phyloP scores from a whole-genome alignment of 2,329 filamentous ascomycete species.

The Didymella exigua region DNA sequence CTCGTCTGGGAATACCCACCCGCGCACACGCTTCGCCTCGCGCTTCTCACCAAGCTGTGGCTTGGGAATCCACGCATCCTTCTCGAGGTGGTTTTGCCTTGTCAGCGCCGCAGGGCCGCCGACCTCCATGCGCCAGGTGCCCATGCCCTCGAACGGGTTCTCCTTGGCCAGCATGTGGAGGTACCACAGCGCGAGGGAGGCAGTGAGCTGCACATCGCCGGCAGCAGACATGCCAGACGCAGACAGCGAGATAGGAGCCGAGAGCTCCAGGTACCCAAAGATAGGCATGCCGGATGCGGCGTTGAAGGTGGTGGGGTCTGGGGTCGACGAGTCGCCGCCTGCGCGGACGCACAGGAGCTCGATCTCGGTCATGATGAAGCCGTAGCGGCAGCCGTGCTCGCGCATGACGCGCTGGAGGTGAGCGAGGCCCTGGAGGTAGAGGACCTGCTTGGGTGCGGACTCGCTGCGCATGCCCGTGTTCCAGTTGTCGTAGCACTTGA shows the following conservation, averaged over 20 bases:
- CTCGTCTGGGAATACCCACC: conserved; percentile 79
- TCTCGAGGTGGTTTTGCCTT: conserved; percentile 69
- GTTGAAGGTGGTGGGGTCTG: conserved; percentile 47
- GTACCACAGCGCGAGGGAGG: conserved; percentile 77
- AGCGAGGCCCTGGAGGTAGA: conserved; percentile 84
- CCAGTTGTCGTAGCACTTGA: conserved; percentile 91
- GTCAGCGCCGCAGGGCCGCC: conserved; percentile 76
- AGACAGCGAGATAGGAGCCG: conserved; percentile 61
- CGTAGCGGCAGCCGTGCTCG: conserved; percentile 89
- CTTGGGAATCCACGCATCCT: conserved; percentile 77
- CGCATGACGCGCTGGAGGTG: conserved; percentile 92
- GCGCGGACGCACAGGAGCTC: conserved; percentile 90
- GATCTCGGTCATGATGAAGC: conserved; percentile 95
- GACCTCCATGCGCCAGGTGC: conserved; percentile 71
- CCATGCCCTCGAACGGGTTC: conserved; percentile 64
- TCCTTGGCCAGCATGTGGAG: conserved; percentile 73
- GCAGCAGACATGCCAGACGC: conserved; percentile 44
- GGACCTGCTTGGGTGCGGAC: conserved; percentile 80
- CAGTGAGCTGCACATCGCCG: conserved; percentile 64
- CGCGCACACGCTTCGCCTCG: conserved; percentile 73
- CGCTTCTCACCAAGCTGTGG: conserved; percentile 75
- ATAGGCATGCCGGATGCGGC: conserved; percentile 66
- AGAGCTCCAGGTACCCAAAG: conserved; percentile 87
- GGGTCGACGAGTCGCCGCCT: conserved; percentile 57
- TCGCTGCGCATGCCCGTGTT: conserved; percentile 93